These are phyloP conservation scores for Withania somnifera DNA, from an alignment of 305 asterid species.

Conservation along the genomic window DNA sequence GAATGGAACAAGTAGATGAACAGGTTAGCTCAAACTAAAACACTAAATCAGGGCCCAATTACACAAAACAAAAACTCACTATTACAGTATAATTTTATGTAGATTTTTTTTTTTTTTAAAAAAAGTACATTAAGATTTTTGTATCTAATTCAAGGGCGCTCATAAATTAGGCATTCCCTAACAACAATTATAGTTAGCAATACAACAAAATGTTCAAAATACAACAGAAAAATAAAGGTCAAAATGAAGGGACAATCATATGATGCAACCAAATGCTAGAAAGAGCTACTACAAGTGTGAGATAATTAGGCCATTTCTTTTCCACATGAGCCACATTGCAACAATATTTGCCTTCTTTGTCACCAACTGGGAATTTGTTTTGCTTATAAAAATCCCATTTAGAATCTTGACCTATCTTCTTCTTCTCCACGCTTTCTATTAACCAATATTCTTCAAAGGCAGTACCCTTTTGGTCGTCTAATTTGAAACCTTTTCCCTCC, in stretches of 20 bases:
- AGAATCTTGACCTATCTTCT: neutral
- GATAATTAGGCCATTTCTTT: constrained; percentile 26
- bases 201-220: no score
- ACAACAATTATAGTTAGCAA: neutral
- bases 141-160: neutral
- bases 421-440: neutral
- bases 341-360: constrained; percentile 2
- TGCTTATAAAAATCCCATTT: constrained; percentile 9
- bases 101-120: no score
- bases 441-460: constrained; percentile 8
- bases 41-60: neutral
- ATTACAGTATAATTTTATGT: neutral
- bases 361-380: neutral
- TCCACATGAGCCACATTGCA: constrained; percentile 17
- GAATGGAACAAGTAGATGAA: neutral
- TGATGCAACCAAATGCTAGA: constrained; percentile 59
- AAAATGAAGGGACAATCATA: constrained; percentile 24
- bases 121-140: neutral
- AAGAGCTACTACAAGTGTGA: constrained; percentile 47
- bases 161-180: neutral
- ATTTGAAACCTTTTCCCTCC: constrained; percentile 7
- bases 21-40: neutral
- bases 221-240: neutral
- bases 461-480: neutral
- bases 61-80: neutral